Percentiles rank a stretch among this genome's conserved stretches.
phyloP scores from a whole-genome alignment of 202 grass and related monocot species.

The Thinopyrum obtusiflorum region DNA sequence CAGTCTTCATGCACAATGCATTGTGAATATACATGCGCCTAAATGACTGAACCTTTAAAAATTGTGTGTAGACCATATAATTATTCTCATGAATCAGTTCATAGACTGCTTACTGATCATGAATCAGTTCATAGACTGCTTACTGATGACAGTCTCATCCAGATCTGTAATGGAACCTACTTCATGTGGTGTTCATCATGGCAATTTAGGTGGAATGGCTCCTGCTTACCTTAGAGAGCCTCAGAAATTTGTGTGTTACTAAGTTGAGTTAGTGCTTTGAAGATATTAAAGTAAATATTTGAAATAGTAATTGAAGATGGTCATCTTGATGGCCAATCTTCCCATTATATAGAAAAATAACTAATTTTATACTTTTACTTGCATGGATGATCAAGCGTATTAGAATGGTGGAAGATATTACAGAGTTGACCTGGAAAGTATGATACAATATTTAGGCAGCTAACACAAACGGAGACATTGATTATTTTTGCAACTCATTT shows the following conservation, averaged over 20 bases:
- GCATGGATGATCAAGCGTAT: background rate
- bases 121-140: background rate
- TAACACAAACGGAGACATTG: background rate
- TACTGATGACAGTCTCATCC: background rate
- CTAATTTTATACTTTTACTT: background rate
- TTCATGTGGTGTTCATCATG: background rate
- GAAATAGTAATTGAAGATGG: slow-evolving; percentile 4
- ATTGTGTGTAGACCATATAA: background rate
- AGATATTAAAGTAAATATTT: background rate
- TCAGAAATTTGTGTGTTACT: background rate
- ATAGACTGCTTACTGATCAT: background rate
- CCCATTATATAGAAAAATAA: background rate
- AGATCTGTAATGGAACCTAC: background rate
- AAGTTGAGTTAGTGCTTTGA: background rate
- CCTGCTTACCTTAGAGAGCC: slow-evolving; percentile 8
- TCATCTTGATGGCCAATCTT: background rate
- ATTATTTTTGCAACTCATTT: slow-evolving; percentile 6
- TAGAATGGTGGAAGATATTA: slow-evolving; percentile 4
- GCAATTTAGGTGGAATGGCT: background rate
- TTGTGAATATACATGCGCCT: slow-evolving; percentile 4
- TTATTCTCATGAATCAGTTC: background rate
- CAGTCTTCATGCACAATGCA: background rate
- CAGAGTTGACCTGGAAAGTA: background rate
- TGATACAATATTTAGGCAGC: background rate
- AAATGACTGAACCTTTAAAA: slow-evolving; percentile 5